phyloP scores from a whole-genome alignment of 768 basidiomycete genomes.

The Suillus decipiens region DNA sequence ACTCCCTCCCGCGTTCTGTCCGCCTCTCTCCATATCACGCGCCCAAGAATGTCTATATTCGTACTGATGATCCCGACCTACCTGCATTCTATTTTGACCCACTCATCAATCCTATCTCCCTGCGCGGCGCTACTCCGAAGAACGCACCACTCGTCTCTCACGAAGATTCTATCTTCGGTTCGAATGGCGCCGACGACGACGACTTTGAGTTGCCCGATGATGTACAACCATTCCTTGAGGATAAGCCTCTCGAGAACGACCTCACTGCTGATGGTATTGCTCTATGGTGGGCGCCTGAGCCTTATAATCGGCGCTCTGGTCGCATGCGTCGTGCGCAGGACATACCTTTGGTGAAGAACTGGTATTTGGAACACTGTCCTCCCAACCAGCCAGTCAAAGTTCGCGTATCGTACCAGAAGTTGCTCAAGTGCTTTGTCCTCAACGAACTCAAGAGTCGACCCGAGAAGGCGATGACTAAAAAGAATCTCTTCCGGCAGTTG shows the following conservation, averaged over 20 bases:
- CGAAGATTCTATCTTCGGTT: constrained; percentile 91
- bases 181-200: constrained; percentile 82
- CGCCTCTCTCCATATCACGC: constrained; percentile 89
- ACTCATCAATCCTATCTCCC: constrained; percentile 95
- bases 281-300: constrained; percentile 98
- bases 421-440: constrained; percentile 92
- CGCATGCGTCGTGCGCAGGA: constrained; percentile 94
- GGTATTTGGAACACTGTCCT: constrained; percentile 98
- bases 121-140: constrained; percentile 83
- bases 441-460: constrained; percentile 88
- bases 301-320: constrained; percentile 90
- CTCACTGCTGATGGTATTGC: constrained; percentile 96
- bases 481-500: constrained; percentile 92
- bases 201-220: constrained; percentile 83
- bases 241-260: constrained; percentile 82
- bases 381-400: constrained; percentile 97
- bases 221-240: constrained; percentile 77
- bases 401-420: constrained; percentile 97
- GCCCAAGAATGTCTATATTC: constrained; percentile 98
- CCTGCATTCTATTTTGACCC: constrained; percentile 99
- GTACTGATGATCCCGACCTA: constrained; percentile 98
- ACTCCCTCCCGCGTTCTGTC: constrained; percentile 94
- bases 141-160: constrained; percentile 82
- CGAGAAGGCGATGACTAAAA: constrained; percentile 98
- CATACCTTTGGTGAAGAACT: constrained; percentile 93